Evolutionary conservation across 768 basidiomycete species (phyloP).

Genomic region (Russula vinacea): DNA sequence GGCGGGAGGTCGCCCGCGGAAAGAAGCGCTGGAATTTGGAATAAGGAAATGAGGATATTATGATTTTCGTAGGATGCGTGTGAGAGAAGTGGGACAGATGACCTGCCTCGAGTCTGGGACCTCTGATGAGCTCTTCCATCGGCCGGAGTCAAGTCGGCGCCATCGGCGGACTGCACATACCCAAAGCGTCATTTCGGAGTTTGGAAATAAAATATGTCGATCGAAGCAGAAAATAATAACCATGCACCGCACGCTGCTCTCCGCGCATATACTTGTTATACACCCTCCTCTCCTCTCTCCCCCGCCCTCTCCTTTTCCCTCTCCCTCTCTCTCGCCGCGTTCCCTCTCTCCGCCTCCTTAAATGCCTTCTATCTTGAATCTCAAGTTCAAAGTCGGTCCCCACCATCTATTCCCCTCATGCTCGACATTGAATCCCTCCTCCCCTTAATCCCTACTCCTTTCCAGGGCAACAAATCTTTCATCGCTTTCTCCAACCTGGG

Average conservation of each 20-base stretch:
- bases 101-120: conserved; percentile 24
- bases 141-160: conserved; percentile 15
- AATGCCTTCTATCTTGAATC: conserved; percentile 81
- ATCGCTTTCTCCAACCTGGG: conserved; percentile 87
- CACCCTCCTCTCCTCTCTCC: not conserved
- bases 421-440: conserved; percentile 28
- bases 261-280: not conserved
- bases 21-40: conserved; percentile 14
- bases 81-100: conserved; percentile 11
- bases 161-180: conserved; percentile 3
- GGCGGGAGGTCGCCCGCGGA: conserved; percentile 22
- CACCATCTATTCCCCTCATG: conserved; percentile 12
- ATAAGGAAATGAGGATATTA: not conserved
- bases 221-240: not conserved
- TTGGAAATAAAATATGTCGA: conserved; percentile 1
- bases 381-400: conserved; percentile 72
- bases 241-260: not conserved
- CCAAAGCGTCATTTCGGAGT: conserved; percentile 5
- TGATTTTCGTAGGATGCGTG: not conserved
- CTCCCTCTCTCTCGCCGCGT: not conserved
- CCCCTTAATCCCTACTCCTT: conserved; percentile 26
- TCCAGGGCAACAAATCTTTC: conserved; percentile 88
- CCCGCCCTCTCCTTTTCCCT: not conserved
- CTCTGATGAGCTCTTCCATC: not conserved
- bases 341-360: conserved; percentile 23